These are phyloP conservation scores for Nakazawaea wyomingensis DNA, from an alignment of 805 yeast genomes.

Conservation along the genomic window DNA sequence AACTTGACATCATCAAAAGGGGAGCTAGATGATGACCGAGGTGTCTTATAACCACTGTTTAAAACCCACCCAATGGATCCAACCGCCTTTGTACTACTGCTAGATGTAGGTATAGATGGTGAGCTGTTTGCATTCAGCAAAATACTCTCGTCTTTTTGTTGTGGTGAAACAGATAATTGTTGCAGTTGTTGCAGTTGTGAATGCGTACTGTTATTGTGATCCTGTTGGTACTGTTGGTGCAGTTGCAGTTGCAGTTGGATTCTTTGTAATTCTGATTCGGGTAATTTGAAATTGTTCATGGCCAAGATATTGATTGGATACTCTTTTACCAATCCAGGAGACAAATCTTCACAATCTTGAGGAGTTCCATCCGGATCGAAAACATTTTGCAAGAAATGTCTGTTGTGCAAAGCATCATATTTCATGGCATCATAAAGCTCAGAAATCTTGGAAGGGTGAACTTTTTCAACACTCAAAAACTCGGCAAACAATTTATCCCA, in stretches of 20 bases:
- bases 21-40: slow-evolving; percentile 26
- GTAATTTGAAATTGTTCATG: slow-evolving; percentile 68
- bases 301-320: slow-evolving; percentile 73
- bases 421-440: slow-evolving; percentile 98
- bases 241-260: slow-evolving; percentile 22
- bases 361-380: slow-evolving; percentile 52
- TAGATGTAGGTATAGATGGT: slow-evolving; percentile 15
- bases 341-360: slow-evolving; percentile 40
- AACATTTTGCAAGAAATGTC: slow-evolving; percentile 79
- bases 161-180: slow-evolving; percentile 9
- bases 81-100: slow-evolving; percentile 31
- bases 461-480: slow-evolving; percentile 88
- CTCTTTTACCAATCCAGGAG: slow-evolving; percentile 56
- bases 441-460: slow-evolving; percentile 94
- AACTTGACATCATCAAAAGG: slow-evolving; percentile 77
- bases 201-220: neutral
- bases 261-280: slow-evolving; percentile 28
- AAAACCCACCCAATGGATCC: slow-evolving; percentile 76
- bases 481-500: slow-evolving; percentile 97
- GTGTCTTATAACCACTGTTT: slow-evolving; percentile 20
- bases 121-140: slow-evolving; percentile 18
- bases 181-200: slow-evolving; percentile 9
- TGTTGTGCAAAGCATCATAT: slow-evolving; percentile 93
- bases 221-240: slow-evolving; percentile 7
- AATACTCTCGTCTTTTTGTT: slow-evolving; percentile 17